Evolutionary conservation across 1,284 basidiomycete species (phyloP), one percentile per base, ranked within the genome.

Genomic region (Cutaneotrichosporon sp.): DNA sequence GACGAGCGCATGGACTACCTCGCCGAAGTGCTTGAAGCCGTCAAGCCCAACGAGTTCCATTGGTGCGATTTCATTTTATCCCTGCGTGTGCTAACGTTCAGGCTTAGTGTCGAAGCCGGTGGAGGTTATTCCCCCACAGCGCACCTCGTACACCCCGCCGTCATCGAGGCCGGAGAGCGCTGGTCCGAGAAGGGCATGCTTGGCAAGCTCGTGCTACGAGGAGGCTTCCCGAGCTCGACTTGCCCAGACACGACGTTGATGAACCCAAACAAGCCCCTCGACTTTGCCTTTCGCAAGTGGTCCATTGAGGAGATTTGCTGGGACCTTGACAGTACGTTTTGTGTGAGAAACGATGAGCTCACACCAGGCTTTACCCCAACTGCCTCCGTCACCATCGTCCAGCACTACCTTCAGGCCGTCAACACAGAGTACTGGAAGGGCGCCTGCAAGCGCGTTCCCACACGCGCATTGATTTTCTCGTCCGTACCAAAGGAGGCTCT

Each of bases 221-320:
- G 58, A 16, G 58, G 58, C 21, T 59, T 59, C 34, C 58, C 58
- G 8, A 40, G 55, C 22, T 38, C 42, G 5, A 31, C 36, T 16
- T 46, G 40, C 22, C 40, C 46, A 11, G 42, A 47, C 18, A 26
- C 31, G 31, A 31, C 30, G 21, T 18, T 26, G 22, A 49, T 38
- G 46, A n/a, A 46, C 31, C n/a, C 22, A 0, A 38, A 38, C 21
- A 38, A 21, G 13, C 21, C 55, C 8, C 38, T 56, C 26, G 55
- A 47, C 30, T 59, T 50, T 47, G 58, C 58, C 5, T 59, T 59
- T 21, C 47, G 47, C 46, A 30, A 32, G 14, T 59, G 58, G 58
- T 32, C 58, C 4, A 31, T 50, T 8, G 58, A 49, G 46, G 47
- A 50, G 50, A n/a, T 59, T 13, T 18, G 36, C 22, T 59, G 58